A percentile compares a stretch with the other conserved stretches of the same genome.
phyloP scores from a whole-genome alignment of 257 asterid species.

The Fraxinus excelsior region DNA sequence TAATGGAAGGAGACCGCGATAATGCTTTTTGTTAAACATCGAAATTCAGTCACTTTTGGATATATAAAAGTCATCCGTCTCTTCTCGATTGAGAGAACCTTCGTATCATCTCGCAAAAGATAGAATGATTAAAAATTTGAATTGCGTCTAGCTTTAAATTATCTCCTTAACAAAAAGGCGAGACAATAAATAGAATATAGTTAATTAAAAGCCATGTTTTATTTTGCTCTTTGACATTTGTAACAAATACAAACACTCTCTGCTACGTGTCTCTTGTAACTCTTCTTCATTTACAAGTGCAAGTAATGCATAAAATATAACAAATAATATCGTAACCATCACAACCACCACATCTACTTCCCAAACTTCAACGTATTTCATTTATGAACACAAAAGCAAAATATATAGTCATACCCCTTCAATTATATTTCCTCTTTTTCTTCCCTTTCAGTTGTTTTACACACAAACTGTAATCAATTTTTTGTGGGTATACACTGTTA shows the following conservation, averaged over 20 bases:
- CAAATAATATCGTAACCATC: not conserved
- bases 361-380: not conserved
- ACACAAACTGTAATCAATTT: too few species aligned
- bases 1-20: too few species aligned
- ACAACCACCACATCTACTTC: not conserved
- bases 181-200: too few species aligned
- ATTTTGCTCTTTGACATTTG: not conserved
- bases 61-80: too few species aligned
- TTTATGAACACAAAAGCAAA: not conserved
- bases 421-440: not conserved
- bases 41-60: too few species aligned
- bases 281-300: not conserved
- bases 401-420: not conserved
- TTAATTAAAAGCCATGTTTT: not conserved
- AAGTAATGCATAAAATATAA: not conserved
- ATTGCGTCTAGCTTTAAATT: too few species aligned
- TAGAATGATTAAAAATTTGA: too few species aligned
- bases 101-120: too few species aligned
- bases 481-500: too few species aligned
- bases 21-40: too few species aligned
- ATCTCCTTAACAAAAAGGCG: too few species aligned
- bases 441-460: not conserved
- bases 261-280: not conserved
- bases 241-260: not conserved
- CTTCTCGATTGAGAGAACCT: too few species aligned